Base-by-base conservation (phyloP, 176 grass and related monocot species). In the Miscanthus lutarioriparius region DNA sequence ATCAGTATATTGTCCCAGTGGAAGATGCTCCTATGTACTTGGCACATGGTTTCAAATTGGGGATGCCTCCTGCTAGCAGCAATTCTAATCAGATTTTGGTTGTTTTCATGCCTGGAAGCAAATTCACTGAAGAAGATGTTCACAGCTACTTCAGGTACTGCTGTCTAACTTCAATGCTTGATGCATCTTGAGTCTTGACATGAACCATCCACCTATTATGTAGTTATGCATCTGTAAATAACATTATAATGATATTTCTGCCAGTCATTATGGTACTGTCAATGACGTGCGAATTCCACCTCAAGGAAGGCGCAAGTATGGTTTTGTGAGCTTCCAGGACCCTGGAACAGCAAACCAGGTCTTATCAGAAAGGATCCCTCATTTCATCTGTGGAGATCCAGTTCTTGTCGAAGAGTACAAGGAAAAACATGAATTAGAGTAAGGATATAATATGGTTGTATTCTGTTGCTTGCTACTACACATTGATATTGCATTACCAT, bases 311-410 rank as follows among this genome's bases (percentile, higher is more conserved):
- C 64, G 64, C 4, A 71, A 26, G 76, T 91, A 90, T 51, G 90
- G 94, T 77, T 97, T 89, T 86, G 92, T 97, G 68, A 85, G 90
- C 75, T 97, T 97, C 77, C 3, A 43, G 27, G 68, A 84, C 72
- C 76, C 86, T 4, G 81, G 66, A 56, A 92, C 88, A 6, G 86
- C 85, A 44, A 80, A 72, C 49, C 20, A 64, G 28, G 80, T 94
- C 32, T 75, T 97, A 41, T 78, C 88, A 79, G 82, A 83, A 23
- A 65, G 88, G 54, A 71, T 68, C 74, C 83, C 85, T n/a, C 94
- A 94, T 47, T 92, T 84, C 43, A 94, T 97, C 75, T 83, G 64
- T 53, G 88, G 88, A 40, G 40, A 64, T 58, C 33, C 39, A 28
- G 83, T 94, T 63, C 26, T 64, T 7, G 86, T 94, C 14, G 53